Conservation (phyloP, 1,284 basidiomycete genomes). For the Bondarzewia mesenterica region DNA sequence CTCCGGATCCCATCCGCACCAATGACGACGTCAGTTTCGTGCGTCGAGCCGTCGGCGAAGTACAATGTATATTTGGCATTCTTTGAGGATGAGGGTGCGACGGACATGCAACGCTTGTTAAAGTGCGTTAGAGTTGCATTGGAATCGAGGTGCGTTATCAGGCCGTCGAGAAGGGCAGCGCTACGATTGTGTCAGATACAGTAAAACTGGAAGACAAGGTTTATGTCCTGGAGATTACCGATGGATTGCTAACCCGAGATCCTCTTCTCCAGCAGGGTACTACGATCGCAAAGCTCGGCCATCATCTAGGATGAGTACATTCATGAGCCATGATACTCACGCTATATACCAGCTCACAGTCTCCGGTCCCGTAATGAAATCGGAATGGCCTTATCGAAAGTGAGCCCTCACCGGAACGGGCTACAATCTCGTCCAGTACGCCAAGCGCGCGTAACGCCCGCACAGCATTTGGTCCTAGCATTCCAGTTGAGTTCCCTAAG, state of each 20-base stretch:
- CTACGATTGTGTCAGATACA: constrained; percentile 19
- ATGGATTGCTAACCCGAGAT: constrained; percentile 22
- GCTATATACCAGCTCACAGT: constrained; percentile 35
- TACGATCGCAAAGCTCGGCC: constrained; percentile 11
- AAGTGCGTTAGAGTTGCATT: constrained; percentile 28
- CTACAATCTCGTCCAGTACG: constrained; percentile 30
- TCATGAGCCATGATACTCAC: constrained; percentile 19
- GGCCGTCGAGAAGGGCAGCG: constrained; percentile 36
- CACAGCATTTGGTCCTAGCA: constrained; percentile 37
- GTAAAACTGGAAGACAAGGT: too few species aligned
- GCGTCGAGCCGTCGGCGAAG: constrained; percentile 35
- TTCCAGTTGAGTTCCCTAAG: background rate
- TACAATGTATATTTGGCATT: constrained; percentile 24
- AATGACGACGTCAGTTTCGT: constrained; percentile 38
- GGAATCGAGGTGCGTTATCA: constrained; percentile 33
- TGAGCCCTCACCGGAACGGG: constrained; percentile 24
- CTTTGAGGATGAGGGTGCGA: constrained; percentile 15
- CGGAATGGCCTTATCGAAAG: constrained; percentile 26
- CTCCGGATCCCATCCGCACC: constrained; percentile 45
- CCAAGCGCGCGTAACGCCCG: constrained; percentile 34
- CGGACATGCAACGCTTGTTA: constrained; percentile 34
- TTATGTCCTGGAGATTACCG: too few species aligned
- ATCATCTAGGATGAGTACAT: too few species aligned
- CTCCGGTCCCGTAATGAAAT: constrained; percentile 31
- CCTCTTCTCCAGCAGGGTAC: constrained; percentile 26